Evolutionary conservation across 2,329 filamentous ascomycete species (phyloP).

Genomic region (Fusarium duplospermum): DNA sequence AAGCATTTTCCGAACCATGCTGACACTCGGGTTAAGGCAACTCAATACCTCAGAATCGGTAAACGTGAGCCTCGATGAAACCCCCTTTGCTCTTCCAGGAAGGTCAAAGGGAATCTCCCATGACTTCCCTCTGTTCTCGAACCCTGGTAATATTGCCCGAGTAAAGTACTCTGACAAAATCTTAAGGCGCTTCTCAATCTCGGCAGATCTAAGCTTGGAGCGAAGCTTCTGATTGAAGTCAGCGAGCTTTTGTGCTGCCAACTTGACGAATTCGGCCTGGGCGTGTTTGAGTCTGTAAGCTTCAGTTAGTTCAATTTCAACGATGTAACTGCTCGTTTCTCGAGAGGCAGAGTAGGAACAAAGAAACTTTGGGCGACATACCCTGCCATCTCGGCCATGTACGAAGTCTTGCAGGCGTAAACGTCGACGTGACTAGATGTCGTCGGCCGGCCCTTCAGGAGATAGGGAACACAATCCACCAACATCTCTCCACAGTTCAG

Average conservation of each 20-base stretch:
- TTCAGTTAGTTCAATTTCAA: background rate
- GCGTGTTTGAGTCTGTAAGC: background rate
- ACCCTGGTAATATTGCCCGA: background rate
- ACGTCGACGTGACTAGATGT: background rate
- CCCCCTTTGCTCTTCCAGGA: background rate
- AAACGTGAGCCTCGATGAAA: slow-evolving; percentile 4
- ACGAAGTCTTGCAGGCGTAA: background rate
- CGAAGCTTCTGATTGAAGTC: background rate
- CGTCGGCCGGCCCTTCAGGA: background rate
- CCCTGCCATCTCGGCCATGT: slow-evolving; percentile 19
- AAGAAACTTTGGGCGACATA: background rate
- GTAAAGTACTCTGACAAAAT: background rate
- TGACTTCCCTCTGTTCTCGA: background rate
- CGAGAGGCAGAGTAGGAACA: background rate
- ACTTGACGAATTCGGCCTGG: background rate
- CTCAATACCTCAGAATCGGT: slow-evolving; percentile 4
- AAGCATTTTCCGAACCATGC: slow-evolving; percentile 9
- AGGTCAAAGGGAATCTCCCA: background rate
- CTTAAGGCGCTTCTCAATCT: background rate
- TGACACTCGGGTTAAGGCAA: background rate
- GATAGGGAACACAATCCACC: slow-evolving; percentile 14
- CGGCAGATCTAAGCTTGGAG: background rate
- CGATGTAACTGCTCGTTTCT: background rate
- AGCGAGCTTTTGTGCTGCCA: background rate
- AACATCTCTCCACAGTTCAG: slow-evolving; percentile 14